These are phyloP conservation scores for Takashimella koratensis DNA, from an alignment of 1,284 basidiomycete species.

Conservation along the genomic window DNA sequence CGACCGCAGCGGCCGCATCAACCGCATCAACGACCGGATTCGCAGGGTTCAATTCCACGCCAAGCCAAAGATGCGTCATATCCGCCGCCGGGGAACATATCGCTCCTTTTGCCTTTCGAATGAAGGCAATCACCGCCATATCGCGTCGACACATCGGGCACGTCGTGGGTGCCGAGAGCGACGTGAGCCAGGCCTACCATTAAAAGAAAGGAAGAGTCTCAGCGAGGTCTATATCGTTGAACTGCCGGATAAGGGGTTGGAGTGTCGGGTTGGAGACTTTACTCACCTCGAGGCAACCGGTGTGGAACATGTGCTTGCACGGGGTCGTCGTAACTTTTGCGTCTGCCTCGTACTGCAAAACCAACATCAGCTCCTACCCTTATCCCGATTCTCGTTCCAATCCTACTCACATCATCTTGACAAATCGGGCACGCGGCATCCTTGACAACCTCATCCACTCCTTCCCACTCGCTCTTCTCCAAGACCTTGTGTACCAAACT, in stretches of 20 bases:
- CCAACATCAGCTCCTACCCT: not conserved
- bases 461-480: not conserved
- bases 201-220: no score
- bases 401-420: not conserved
- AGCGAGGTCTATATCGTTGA: no score
- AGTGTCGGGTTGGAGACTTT: no score
- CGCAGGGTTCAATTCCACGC: no score
- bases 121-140: constrained; percentile 24
- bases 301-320: constrained; percentile 45
- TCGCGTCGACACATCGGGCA: constrained; percentile 45
- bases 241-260: no score
- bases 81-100: not conserved
- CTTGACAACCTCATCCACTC: not conserved
- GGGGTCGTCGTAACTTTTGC: constrained; percentile 29
- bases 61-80: not conserved
- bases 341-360: constrained; percentile 23
- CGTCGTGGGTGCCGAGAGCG: constrained; percentile 26
- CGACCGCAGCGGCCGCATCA: no score
- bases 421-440: not conserved
- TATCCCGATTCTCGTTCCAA: not conserved
- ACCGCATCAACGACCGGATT: no score
- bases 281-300: constrained; percentile 34
- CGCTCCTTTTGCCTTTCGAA: not conserved
- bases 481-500: not conserved
- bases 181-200: constrained; percentile 37